Percentiles rank a stretch among this genome's conserved stretches.
Evolutionary conservation across 176 grass and related monocot species (phyloP).

Genomic region (Calamus simplicifolius): DNA sequence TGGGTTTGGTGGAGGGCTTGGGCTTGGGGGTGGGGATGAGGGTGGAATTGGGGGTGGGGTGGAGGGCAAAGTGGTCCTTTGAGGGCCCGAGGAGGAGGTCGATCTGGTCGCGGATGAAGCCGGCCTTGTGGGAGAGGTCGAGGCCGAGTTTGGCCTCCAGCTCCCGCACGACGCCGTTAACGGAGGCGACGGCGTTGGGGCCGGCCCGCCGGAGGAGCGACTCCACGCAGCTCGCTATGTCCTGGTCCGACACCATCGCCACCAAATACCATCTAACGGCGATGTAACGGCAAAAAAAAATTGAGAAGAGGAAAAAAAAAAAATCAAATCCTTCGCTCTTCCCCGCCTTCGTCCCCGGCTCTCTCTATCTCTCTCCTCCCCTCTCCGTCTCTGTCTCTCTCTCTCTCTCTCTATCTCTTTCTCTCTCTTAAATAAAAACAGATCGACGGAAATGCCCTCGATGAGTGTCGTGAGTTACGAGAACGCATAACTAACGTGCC

Average conservation of each 20-base stretch:
- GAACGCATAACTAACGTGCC: too few species aligned
- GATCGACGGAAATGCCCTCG: too few species aligned
- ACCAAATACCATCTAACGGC: too few species aligned
- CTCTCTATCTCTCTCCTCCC: too few species aligned
- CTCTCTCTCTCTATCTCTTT: too few species aligned
- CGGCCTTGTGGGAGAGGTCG: conserved; percentile 73
- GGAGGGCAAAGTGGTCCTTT: conserved; percentile 36
- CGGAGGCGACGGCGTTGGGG: conserved; percentile 17
- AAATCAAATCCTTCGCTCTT: too few species aligned
- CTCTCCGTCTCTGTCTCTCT: too few species aligned
- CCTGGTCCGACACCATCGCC: conserved; percentile 74
- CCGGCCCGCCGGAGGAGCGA: conserved; percentile 55
- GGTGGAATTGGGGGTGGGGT: conserved; percentile 11
- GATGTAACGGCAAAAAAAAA: too few species aligned
- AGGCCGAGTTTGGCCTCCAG: conserved; percentile 60
- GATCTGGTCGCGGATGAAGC: conserved; percentile 76
- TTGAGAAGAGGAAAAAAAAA: too few species aligned
- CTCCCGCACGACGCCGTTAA: conserved; percentile 45
- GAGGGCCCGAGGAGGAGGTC: conserved; percentile 42
- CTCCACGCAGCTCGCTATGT: conserved; percentile 72
- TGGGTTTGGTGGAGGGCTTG: conserved; percentile 17
- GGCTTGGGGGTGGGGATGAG: conserved; percentile 12
- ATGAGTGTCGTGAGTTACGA: too few species aligned
- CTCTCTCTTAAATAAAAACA: too few species aligned
- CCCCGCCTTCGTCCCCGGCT: too few species aligned